Evolutionary conservation across 2,329 filamentous ascomycete genomes (phyloP), one percentile per base, ranked within the genome.

Genomic region (Fusarium sp.): DNA sequence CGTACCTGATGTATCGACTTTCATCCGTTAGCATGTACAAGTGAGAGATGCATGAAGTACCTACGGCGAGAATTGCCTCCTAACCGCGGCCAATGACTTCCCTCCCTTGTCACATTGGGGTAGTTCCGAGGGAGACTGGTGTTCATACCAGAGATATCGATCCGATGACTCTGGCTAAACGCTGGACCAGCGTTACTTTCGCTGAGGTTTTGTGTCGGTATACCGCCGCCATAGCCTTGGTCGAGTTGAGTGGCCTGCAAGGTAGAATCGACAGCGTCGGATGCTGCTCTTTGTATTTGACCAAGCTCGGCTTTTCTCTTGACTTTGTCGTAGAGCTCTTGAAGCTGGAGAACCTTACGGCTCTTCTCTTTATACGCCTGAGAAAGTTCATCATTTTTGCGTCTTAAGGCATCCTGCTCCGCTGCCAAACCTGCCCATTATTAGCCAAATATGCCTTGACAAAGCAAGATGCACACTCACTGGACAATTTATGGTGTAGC

Each of bases 311-410:
- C 84, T 60, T 83, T 85, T 45, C 85, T 80, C 73, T 89, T 90
- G 46, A 89, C 78, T 64, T 85, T 89, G 72, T 89, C 86, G 65
- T 90, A 90, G 3, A 89, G 80, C 65, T 89, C 87, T 71, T 94
- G 92, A 4, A 89, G 87, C 63, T 93, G 90, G 7, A 89, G 80
- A 5, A 92, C 85, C 60, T 90, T 91, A 46, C 87, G 89, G 69
- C 82, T 89, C 76, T 95, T 96, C 22, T 94, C 91, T 57, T 87
- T 87, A 72, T 89, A 90, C 6, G 88, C 84, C 22, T 89, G 84
- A 6, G 84, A 82, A 2, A 97, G 81, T 36, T 95, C 91, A 19
- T 92, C 86, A 66, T 94, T 92, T 78, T 92, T 94, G 49, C 87
- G 85, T 52, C 89, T 84, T 13, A 95, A 80, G 10, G 82, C 81